Percentiles rank a stretch among this genome's conserved stretches.
Conservation (phyloP, 176 grass and related monocot species). For the Oryza coarctata region DNA sequence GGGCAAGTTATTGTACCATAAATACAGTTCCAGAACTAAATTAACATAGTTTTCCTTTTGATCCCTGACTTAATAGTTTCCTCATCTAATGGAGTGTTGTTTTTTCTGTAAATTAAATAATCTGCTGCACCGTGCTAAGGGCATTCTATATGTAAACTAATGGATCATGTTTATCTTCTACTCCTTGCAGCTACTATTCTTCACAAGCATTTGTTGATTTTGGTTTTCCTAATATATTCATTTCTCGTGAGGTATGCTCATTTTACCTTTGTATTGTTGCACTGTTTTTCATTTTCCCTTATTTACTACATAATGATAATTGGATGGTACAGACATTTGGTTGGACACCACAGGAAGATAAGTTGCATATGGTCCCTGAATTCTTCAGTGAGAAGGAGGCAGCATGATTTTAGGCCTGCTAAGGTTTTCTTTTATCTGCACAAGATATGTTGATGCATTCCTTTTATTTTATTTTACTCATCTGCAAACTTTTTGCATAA, state of each 20-base stretch:
- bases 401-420: slow-evolving; percentile 42
- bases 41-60: neutral
- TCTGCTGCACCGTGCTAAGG: neutral
- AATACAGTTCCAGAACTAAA: neutral
- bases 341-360: slow-evolving; percentile 86
- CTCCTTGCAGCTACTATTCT: slow-evolving; percentile 82
- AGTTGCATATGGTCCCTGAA: slow-evolving; percentile 89
- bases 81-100: neutral
- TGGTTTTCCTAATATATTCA: slow-evolving; percentile 92
- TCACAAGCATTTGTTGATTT: slow-evolving; percentile 91
- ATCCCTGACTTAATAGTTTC: neutral
- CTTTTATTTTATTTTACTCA: slow-evolving; percentile 3
- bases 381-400: slow-evolving; percentile 95
- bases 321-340: slow-evolving; percentile 73
- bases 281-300: neutral
- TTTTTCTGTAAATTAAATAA: neutral
- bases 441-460: slow-evolving; percentile 9
- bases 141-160: neutral
- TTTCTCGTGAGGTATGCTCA: slow-evolving; percentile 91
- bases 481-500: slow-evolving; percentile 38
- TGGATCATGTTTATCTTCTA: neutral
- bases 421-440: slow-evolving; percentile 15
- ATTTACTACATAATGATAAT: slow-evolving; percentile 7
- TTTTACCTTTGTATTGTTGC: neutral
- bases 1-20: neutral